Evolutionary conservation across 495 filamentous ascomycete genomes (phyloP), one percentile per base, ranked within the genome.

Genomic region (Annulohypoxylon moriforme): DNA sequence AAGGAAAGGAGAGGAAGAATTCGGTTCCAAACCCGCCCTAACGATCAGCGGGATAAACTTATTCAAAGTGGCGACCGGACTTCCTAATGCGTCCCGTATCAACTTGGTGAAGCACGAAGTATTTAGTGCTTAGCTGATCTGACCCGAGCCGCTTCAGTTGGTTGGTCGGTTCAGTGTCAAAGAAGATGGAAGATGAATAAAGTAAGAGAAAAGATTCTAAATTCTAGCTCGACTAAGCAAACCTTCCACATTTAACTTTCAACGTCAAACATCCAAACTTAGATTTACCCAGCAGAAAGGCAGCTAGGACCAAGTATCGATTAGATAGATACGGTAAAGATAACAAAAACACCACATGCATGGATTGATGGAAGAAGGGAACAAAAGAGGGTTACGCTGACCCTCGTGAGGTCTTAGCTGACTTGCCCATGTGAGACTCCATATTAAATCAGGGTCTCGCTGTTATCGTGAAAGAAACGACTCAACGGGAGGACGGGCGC

Each of bases 381-480:
- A 29, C 60, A 58, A 52, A 52, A 29, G 47, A 52, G 66, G 70
- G 70, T 68, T 73, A 47, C 64, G 64, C 34, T 72, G 52, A 63
- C 66, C 66, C 67, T 69, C 66, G 66, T 49, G 60, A 58, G 56
- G 71, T 73, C 70, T 73, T 73, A 69, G 60, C 70, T 73, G 70
- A 73, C 66, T 61, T 73, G 70, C 57, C 67, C 71, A 73, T 73
- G 71, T 73, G 71, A 73, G 71, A 64, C 71, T 11, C 71, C 71
- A 69, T 31, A 62, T 57, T 66, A 70, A 72, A 50, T 67, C 49
- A 72, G 49, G 63, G 57, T 58, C 63, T 31, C 50, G 57, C 24
- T 63, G 63, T 72, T 72, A 72, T 72, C 68, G 49, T 62, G 34
- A 22, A 67, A 42, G 18, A 55, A 55, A 52, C 27, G 27, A n/a